A percentile compares a stretch with the other conserved stretches of the same genome.
These are phyloP conservation scores for Termitomyces sp. DNA, from an alignment of 768 basidiomycete genomes.

Conservation along the genomic window DNA sequence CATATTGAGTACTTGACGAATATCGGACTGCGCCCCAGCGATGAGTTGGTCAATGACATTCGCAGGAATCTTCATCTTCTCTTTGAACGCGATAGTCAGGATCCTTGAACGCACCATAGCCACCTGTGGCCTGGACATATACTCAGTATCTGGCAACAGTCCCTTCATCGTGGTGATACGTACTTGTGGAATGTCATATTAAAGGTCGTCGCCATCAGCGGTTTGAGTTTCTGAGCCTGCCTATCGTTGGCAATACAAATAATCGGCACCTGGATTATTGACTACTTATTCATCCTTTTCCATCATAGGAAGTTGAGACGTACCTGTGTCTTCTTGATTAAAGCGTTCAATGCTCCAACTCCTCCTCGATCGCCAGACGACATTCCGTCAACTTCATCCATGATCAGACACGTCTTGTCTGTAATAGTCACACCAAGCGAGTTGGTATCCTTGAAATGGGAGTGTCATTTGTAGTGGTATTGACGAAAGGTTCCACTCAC, in stretches of 20 bases:
- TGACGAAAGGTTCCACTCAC: slow-evolving; percentile 28
- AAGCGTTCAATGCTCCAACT: slow-evolving; percentile 84
- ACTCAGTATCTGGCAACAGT: background rate
- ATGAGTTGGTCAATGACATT: slow-evolving; percentile 94
- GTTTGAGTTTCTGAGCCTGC: slow-evolving; percentile 86
- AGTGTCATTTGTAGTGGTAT: background rate
- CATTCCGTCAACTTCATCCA: slow-evolving; percentile 99
- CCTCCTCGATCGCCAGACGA: slow-evolving; percentile 96
- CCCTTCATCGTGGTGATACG: slow-evolving; percentile 14
- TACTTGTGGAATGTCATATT: slow-evolving; percentile 77
- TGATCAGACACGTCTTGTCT: slow-evolving; percentile 83
- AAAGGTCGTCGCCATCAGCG: slow-evolving; percentile 69
- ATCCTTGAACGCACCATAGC: slow-evolving; percentile 79
- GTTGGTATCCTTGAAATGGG: slow-evolving; percentile 46
- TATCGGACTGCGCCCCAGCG: slow-evolving; percentile 87
- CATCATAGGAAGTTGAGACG: background rate
- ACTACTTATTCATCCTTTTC: background rate
- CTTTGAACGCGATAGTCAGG: slow-evolving; percentile 89
- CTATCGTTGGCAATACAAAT: slow-evolving; percentile 97
- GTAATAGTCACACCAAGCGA: slow-evolving; percentile 73
- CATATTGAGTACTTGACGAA: slow-evolving; percentile 97
- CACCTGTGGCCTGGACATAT: slow-evolving; percentile 64
- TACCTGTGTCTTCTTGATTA: slow-evolving; percentile 93
- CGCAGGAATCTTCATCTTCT: slow-evolving; percentile 88
- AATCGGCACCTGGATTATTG: slow-evolving; percentile 72